phyloP scores from a whole-genome alignment of 2,329 filamentous ascomycete species.

The Scorias spongiosa region DNA sequence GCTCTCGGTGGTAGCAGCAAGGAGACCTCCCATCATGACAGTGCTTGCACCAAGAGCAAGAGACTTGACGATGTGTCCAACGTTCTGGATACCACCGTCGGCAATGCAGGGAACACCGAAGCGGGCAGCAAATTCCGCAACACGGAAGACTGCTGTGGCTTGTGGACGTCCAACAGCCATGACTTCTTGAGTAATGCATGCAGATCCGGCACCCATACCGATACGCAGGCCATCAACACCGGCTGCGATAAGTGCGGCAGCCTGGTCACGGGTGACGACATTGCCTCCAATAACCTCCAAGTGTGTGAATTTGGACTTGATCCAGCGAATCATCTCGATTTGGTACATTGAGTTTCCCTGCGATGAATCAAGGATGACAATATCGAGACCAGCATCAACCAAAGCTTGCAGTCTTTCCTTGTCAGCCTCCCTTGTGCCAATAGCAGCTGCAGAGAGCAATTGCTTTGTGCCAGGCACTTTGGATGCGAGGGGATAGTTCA shows the following conservation, averaged over 20 bases:
- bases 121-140: slow-evolving; percentile 73
- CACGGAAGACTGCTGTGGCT: slow-evolving; percentile 81
- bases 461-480: slow-evolving; percentile 97
- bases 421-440: slow-evolving; percentile 89
- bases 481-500: slow-evolving; percentile 89
- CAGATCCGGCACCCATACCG: slow-evolving; percentile 95
- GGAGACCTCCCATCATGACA: slow-evolving; percentile 97
- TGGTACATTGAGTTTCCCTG: slow-evolving; percentile 99
- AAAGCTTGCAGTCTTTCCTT: slow-evolving; percentile 74
- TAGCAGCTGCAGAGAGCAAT: slow-evolving; percentile 85
- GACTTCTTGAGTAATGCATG: slow-evolving; percentile 98
- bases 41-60: slow-evolving; percentile 85
- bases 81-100: slow-evolving; percentile 94
- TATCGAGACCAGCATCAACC: slow-evolving; percentile 86
- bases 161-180: slow-evolving; percentile 98
- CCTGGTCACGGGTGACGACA: slow-evolving; percentile 94
- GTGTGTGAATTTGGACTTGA: slow-evolving; percentile 71
- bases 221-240: slow-evolving; percentile 94
- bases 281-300: slow-evolving; percentile 97
- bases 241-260: slow-evolving; percentile 77
- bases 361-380: slow-evolving; percentile 88
- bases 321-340: slow-evolving; percentile 93
- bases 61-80: slow-evolving; percentile 98
- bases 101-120: slow-evolving; percentile 98
- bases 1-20: slow-evolving; percentile 94